Evolutionary conservation across 495 filamentous ascomycete genomes (phyloP).

Genomic region (Penicillium argentinense): DNA sequence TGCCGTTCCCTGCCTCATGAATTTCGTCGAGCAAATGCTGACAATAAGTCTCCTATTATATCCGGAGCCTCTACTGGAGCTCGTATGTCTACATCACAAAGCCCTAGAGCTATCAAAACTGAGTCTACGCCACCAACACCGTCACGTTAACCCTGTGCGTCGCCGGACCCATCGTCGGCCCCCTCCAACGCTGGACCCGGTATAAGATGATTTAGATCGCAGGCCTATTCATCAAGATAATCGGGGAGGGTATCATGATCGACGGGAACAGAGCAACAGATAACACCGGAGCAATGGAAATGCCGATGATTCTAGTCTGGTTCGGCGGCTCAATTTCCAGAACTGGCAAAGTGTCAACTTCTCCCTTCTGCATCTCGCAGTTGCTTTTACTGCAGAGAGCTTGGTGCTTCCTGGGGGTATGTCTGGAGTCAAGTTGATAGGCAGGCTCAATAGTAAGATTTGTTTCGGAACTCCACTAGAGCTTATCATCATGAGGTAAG

Average conservation of each 20-base stretch:
- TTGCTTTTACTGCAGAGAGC: too few relatives aligned
- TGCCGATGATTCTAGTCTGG: conserved; percentile 10
- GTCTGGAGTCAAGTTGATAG: too few relatives aligned
- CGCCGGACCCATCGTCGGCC: conserved; percentile 1
- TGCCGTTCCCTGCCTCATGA: too few relatives aligned
- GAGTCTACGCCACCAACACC: conserved; percentile 10
- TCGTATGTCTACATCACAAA: conserved; percentile 15
- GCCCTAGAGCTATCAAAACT: conserved; percentile 12
- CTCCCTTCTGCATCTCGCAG: too few relatives aligned
- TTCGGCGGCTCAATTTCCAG: conserved; percentile 12
- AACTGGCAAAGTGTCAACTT: too few relatives aligned
- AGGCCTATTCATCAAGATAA: conserved; percentile 22
- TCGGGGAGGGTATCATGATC: conserved; percentile 15
- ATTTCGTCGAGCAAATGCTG: not conserved
- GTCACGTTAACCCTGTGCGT: conserved; percentile 6
- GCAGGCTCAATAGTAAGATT: too few relatives aligned
- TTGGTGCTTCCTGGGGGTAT: too few relatives aligned
- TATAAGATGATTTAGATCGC: conserved; percentile 30
- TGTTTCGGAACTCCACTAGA: too few relatives aligned
- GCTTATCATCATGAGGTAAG: too few relatives aligned
- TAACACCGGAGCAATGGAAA: conserved; percentile 9
- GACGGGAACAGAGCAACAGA: conserved; percentile 17
- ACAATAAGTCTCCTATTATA: conserved; percentile 3
- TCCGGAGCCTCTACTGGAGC: conserved; percentile 11
- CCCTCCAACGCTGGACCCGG: conserved; percentile 12